A percentile compares a stretch with the other conserved stretches of the same genome.
phyloP scores from a whole-genome alignment of 306 rosid genomes.

The Glycine soja region DNA sequence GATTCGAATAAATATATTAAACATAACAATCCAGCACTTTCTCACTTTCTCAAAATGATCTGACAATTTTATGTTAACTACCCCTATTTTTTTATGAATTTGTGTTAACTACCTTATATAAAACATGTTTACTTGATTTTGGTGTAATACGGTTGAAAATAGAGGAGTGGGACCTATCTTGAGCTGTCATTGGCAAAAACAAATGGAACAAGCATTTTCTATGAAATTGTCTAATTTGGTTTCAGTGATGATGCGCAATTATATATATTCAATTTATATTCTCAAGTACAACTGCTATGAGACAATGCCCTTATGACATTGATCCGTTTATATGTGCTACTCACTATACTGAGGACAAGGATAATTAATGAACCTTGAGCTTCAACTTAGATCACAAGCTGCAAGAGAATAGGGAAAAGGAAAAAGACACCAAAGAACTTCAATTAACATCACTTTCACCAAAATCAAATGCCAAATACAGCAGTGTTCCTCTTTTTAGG shows the following conservation, averaged over 20 bases:
- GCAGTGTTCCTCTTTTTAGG: conserved; percentile 56
- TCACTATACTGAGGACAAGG: conserved; percentile 37
- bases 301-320: conserved; percentile 41
- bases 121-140: neutral
- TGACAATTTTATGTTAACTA: neutral
- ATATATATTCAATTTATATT: conserved; percentile 1
- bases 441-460: conserved; percentile 54
- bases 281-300: conserved; percentile 42
- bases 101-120: neutral
- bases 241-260: conserved; percentile 17
- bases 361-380: conserved; percentile 51
- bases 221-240: conserved; percentile 27
- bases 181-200: conserved; percentile 33
- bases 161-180: conserved; percentile 10
- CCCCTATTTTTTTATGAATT: neutral
- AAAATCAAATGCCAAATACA: conserved; percentile 53
- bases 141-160: neutral
- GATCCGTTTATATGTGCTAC: conserved; percentile 36
- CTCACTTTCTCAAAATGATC: neutral
- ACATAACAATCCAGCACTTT: neutral
- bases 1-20: conserved; percentile 9
- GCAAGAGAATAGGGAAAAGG: conserved; percentile 24
- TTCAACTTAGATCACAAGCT: conserved; percentile 37
- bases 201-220: neutral
- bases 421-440: conserved; percentile 42